Percentiles rank a stretch among this genome's conserved stretches.
phyloP scores from a whole-genome alignment of 345 rosid species.

The Aurinia saxatilis region DNA sequence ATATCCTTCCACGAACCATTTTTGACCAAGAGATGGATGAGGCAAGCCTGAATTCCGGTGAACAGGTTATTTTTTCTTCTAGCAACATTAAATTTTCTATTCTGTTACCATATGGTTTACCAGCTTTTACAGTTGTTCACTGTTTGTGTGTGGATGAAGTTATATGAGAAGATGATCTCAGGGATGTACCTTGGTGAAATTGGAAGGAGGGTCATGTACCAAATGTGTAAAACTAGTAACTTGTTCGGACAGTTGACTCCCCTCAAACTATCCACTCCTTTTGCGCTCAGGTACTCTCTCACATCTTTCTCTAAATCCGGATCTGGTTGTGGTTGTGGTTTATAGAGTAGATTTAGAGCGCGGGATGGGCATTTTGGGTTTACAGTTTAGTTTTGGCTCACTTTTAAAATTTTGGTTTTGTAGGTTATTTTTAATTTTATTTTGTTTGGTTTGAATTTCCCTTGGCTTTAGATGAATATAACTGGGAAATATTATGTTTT shows the following conservation, averaged over 20 bases:
- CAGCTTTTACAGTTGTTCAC: background rate
- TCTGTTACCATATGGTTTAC: background rate
- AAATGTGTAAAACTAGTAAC: constrained; percentile 53
- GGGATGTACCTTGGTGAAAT: constrained; percentile 98
- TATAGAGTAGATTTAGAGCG: background rate
- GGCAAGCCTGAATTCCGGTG: constrained; percentile 67
- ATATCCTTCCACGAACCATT: constrained; percentile 56
- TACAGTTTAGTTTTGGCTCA: background rate
- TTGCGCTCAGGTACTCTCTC: constrained; percentile 36
- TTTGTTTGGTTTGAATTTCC: background rate
- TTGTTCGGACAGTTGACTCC: constrained; percentile 45
- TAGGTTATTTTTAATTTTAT: too few species aligned
- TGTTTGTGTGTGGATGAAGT: constrained; percentile 35
- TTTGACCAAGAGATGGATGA: constrained; percentile 76
- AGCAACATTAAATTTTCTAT: background rate
- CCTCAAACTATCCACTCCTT: constrained; percentile 46
- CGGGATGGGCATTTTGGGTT: background rate
- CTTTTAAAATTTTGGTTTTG: too few species aligned
- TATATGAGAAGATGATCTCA: constrained; percentile 84
- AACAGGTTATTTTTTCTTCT: constrained; percentile 48
- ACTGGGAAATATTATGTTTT: too few species aligned
- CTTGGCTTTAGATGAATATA: background rate
- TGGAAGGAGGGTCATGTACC: constrained; percentile 48
- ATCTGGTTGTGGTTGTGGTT: background rate
- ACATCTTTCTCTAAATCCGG: background rate